A percentile compares a stretch with the other conserved stretches of the same genome.
These are phyloP conservation scores for Aspergillus sp. DNA, from an alignment of 2,329 filamentous ascomycete species.

Conservation along the genomic window DNA sequence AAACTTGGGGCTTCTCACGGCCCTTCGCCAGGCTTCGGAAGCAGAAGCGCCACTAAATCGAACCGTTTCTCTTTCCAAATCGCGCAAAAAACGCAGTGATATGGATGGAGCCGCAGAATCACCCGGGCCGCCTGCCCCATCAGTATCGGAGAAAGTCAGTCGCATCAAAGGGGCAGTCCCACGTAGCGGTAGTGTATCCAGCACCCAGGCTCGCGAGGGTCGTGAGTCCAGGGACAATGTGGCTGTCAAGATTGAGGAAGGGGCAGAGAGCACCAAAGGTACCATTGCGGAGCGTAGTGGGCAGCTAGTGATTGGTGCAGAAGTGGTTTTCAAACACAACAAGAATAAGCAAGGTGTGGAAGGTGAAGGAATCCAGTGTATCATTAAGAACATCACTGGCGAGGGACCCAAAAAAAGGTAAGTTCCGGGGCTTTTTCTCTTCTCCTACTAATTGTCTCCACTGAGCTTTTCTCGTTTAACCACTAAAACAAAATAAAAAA, in stretches of 20 bases:
- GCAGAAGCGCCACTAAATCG: constrained; percentile 36
- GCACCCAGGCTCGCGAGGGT: constrained; percentile 31
- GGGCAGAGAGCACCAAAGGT: constrained; percentile 35
- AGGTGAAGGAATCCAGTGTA: constrained; percentile 60
- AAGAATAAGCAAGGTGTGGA: constrained; percentile 45
- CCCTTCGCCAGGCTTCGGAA: constrained; percentile 42
- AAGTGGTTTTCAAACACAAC: constrained; percentile 45
- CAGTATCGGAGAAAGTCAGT: constrained; percentile 34
- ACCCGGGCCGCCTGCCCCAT: constrained; percentile 34
- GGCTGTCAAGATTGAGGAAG: constrained; percentile 38
- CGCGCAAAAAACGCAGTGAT: constrained; percentile 40
- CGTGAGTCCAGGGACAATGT: constrained; percentile 28
- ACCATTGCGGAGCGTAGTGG: constrained; percentile 38
- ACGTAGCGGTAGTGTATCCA: constrained; percentile 38
- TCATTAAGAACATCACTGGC: constrained; percentile 65
- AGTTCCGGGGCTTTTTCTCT: constrained; percentile 5
- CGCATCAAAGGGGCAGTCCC: constrained; percentile 35
- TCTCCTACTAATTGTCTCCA: neutral
- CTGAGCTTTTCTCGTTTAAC: neutral
- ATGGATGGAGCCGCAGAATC: constrained; percentile 39
- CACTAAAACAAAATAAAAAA: neutral
- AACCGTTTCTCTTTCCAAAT: constrained; percentile 32
- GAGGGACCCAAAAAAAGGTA: constrained; percentile 62
- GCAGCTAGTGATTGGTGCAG: constrained; percentile 38
- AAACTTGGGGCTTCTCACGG: constrained; percentile 42